phyloP scores from a whole-genome alignment of 164 flowering plant genomes.

The Piper betle region DNA sequence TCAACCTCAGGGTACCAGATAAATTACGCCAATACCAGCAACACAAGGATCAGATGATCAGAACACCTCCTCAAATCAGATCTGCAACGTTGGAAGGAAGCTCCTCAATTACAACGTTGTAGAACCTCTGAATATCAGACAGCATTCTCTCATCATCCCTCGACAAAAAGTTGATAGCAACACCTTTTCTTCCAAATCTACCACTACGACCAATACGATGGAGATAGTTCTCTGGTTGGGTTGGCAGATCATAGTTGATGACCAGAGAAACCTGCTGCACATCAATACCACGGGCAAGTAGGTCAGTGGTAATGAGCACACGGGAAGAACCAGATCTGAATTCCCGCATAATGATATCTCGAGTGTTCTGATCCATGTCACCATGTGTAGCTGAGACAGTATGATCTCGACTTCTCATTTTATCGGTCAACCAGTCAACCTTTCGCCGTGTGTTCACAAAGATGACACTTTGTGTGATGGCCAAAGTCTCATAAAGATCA shows the following conservation, averaged over 20 bases:
- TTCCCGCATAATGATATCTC: constrained; percentile 82
- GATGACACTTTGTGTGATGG: constrained; percentile 83
- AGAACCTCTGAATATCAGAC: constrained; percentile 62
- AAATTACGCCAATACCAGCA: not conserved
- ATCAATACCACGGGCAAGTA: constrained; percentile 79
- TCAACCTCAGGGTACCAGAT: not conserved
- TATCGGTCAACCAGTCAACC: constrained; percentile 87
- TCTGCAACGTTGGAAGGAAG: constrained; percentile 63
- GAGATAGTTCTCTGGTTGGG: constrained; percentile 82
- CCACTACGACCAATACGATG: constrained; percentile 89
- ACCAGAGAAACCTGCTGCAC: constrained; percentile 90
- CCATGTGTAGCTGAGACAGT: constrained; percentile 77
- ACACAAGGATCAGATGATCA: not conserved
- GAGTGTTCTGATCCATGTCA: constrained; percentile 85
- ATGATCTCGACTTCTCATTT: constrained; percentile 79
- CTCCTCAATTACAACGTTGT: constrained; percentile 64
- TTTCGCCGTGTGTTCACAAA: constrained; percentile 80
- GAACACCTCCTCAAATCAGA: constrained; percentile 32
- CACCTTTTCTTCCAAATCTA: constrained; percentile 77
- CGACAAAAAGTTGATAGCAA: constrained; percentile 70
- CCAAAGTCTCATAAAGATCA: constrained; percentile 72
- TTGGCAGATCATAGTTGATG: constrained; percentile 70
- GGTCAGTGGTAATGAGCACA: constrained; percentile 73
- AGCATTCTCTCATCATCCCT: constrained; percentile 72
- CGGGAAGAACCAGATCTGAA: constrained; percentile 84